phyloP scores from a whole-genome alignment of 345 rosid species.

The Gossypium turneri region DNA sequence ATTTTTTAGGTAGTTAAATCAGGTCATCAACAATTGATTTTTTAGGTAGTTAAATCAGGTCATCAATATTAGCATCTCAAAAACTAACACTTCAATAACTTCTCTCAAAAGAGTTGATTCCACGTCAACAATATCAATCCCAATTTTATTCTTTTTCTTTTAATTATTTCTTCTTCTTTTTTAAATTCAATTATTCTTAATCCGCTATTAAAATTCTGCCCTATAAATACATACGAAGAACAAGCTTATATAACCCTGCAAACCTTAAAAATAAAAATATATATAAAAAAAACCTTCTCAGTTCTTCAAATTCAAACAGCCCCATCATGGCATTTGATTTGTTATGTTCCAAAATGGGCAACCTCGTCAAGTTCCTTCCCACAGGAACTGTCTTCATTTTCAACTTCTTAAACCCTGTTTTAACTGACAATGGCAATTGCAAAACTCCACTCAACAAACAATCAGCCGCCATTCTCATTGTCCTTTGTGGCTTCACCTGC shows the following conservation, averaged over 20 bases:
- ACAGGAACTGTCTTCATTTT: slow-evolving; percentile 78
- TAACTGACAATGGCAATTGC: slow-evolving; percentile 69
- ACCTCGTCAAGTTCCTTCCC: slow-evolving; percentile 81
- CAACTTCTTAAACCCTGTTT: slow-evolving; percentile 76
- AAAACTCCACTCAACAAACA: slow-evolving; percentile 36
- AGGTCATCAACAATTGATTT: no score
- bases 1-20: no score
- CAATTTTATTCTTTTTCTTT: not conserved
- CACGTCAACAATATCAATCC: no score
- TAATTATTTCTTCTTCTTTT: not conserved
- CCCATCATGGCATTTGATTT: not conserved
- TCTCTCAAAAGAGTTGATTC: no score
- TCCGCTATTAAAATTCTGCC: not conserved
- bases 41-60: no score
- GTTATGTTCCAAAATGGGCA: slow-evolving; percentile 27
- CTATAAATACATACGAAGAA: not conserved
- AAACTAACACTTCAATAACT: no score
- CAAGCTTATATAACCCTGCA: not conserved
- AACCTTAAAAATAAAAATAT: not conserved
- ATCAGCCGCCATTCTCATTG: slow-evolving; percentile 43
- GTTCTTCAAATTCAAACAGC: not conserved
- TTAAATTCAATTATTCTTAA: not conserved
- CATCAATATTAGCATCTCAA: no score
- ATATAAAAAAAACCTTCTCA: not conserved
- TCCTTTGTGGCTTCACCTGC: slow-evolving; percentile 64